These are phyloP conservation scores for Beauveria sp. DNA, from an alignment of 2,329 filamentous ascomycete species.

Conservation along the genomic window DNA sequence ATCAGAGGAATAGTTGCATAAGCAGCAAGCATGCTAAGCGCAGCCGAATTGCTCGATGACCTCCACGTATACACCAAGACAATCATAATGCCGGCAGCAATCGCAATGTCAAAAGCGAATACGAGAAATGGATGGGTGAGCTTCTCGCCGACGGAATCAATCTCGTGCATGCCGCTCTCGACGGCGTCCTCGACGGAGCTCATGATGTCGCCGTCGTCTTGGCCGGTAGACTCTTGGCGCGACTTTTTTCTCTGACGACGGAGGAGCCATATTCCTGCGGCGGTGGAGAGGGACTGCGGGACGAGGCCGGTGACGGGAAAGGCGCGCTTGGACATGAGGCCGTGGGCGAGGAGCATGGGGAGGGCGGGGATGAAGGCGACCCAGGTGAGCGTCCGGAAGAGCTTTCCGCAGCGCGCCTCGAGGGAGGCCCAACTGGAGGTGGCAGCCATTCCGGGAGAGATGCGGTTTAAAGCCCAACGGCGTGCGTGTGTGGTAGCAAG, in stretches of 20 bases:
- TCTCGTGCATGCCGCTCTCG: conserved; percentile 6
- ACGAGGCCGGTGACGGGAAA: conserved; percentile 32
- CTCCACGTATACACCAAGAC: conserved; percentile 36
- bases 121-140: conserved; percentile 27
- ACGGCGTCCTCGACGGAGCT: conserved; percentile 9
- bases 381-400: conserved; percentile 28
- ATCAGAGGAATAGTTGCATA: conserved; percentile 36
- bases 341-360: conserved; percentile 38
- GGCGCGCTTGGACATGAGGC: conserved; percentile 57
- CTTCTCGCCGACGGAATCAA: conserved; percentile 5
- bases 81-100: conserved; percentile 29
- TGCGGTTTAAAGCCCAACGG: neutral
- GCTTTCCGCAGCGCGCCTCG: conserved; percentile 14
- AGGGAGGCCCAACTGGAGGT: conserved; percentile 8
- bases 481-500: neutral
- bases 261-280: conserved; percentile 18
- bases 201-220: neutral
- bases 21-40: conserved; percentile 33
- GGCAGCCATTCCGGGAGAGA: neutral
- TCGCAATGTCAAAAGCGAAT: conserved; percentile 29
- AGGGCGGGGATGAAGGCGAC: conserved; percentile 32
- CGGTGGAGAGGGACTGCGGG: conserved; percentile 30
- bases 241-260: conserved; percentile 1
- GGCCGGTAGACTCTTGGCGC: neutral
- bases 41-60: conserved; percentile 18